These are phyloP conservation scores for Bjerkandera adusta DNA, from an alignment of 1,284 basidiomycete species.

Conservation along the genomic window DNA sequence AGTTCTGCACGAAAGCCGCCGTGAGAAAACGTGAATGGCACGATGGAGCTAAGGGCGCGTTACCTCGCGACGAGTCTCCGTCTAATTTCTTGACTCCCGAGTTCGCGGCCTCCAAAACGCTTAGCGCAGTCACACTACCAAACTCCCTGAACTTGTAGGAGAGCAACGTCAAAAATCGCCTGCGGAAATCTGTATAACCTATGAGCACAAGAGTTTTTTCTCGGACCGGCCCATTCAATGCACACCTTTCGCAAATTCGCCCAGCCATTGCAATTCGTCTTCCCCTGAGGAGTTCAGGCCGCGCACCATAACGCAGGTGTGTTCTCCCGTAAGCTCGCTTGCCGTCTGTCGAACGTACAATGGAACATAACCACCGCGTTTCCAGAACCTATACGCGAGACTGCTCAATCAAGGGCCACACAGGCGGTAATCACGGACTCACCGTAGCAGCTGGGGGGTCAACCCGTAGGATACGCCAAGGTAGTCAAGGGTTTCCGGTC, in stretches of 20 bases:
- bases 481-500: conserved; percentile 92
- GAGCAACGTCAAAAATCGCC: conserved; percentile 86
- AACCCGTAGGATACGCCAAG: conserved; percentile 96
- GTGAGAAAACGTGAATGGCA: background rate
- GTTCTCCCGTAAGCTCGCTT: conserved; percentile 96
- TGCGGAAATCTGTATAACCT: conserved; percentile 76
- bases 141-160: conserved; percentile 97
- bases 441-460: conserved; percentile 84
- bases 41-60: conserved; percentile 13
- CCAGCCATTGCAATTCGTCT: conserved; percentile 76
- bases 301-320: conserved; percentile 91
- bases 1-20: conserved; percentile 40
- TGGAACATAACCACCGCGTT: conserved; percentile 87
- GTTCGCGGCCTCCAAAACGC: conserved; percentile 85
- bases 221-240: conserved; percentile 1
- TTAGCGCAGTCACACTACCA: conserved; percentile 82
- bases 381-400: conserved; percentile 78
- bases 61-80: conserved; percentile 43
- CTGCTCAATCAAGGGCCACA: background rate
- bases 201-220: too few species aligned
- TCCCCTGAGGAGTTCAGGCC: conserved; percentile 72
- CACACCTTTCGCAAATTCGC: conserved; percentile 87
- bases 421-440: conserved; percentile 8
- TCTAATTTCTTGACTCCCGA: conserved; percentile 58
- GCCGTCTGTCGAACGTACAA: conserved; percentile 92